phyloP scores from a whole-genome alignment of 2,329 filamentous ascomycete genomes.

The Colletotrichum magnum region DNA sequence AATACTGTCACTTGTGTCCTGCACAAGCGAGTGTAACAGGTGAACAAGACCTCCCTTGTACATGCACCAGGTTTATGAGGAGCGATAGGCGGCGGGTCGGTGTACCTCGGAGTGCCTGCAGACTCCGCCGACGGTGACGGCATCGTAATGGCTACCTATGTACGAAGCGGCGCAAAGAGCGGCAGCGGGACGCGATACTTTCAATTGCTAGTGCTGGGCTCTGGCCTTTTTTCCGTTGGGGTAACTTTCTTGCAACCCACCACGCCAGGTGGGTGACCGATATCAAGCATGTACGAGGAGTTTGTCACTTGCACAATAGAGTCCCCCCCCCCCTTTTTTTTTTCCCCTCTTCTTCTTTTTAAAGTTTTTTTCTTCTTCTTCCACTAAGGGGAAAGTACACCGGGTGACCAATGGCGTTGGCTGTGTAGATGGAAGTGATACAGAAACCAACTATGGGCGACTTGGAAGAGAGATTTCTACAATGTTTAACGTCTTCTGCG shows the following conservation, averaged over 20 bases:
- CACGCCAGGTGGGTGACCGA: constrained; percentile 16
- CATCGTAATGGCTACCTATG: constrained; percentile 25
- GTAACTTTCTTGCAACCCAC: constrained; percentile 14
- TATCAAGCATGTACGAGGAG: too few species aligned
- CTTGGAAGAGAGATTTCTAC: too few species aligned
- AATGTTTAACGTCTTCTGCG: too few species aligned
- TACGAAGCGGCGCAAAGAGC: constrained; percentile 24
- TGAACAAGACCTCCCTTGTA: constrained; percentile 1
- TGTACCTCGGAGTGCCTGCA: constrained; percentile 12
- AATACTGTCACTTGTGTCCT: not conserved
- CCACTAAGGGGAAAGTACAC: too few species aligned
- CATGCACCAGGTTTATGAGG: constrained; percentile 17
- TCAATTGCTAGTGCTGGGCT: constrained; percentile 11
- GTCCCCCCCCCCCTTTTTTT: too few species aligned
- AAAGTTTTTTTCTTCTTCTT: too few species aligned
- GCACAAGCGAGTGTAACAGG: not conserved
- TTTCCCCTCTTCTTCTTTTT: too few species aligned
- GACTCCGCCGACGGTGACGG: constrained; percentile 30
- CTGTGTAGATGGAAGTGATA: too few species aligned
- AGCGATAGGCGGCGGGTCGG: not conserved
- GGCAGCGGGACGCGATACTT: constrained; percentile 17
- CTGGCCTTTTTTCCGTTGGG: constrained; percentile 13
- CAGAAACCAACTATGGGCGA: too few species aligned
- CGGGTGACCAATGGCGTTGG: too few species aligned
- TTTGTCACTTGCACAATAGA: too few species aligned